These are phyloP conservation scores for Plectosphaerella cucumerina DNA, from an alignment of 2,329 filamentous ascomycete genomes.

Conservation along the genomic window DNA sequence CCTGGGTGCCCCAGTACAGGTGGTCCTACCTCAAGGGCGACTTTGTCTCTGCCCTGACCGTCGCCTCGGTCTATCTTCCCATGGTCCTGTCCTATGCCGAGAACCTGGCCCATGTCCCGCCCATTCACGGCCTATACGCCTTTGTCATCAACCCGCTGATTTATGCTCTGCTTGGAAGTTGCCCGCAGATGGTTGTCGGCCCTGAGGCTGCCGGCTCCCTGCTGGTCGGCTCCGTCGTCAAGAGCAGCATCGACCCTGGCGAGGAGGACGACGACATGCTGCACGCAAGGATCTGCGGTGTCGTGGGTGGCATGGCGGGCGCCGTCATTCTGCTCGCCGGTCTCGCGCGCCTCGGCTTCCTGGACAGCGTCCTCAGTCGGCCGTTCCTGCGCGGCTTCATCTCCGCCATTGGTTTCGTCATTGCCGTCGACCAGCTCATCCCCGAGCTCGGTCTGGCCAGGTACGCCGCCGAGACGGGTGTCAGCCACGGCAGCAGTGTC, in stretches of 20 bases:
- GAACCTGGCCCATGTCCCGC: constrained; percentile 87
- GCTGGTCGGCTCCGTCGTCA: constrained; percentile 81
- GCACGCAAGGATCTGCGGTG: constrained; percentile 80
- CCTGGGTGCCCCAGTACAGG: constrained; percentile 86
- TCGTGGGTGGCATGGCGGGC: constrained; percentile 83
- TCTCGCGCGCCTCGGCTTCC: constrained; percentile 78
- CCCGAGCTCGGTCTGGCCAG: constrained; percentile 77
- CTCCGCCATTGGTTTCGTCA: constrained; percentile 93
- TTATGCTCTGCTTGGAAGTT: constrained; percentile 88
- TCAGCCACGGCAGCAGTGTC: constrained; percentile 79
- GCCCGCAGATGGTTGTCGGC: constrained; percentile 88
- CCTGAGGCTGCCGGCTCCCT: constrained; percentile 93
- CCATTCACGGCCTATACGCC: constrained; percentile 89
- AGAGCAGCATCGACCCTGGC: constrained; percentile 66
- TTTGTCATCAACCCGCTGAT: constrained; percentile 91
- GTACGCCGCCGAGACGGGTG: constrained; percentile 58
- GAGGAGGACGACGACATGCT: constrained; percentile 61
- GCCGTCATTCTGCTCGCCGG: constrained; percentile 86
- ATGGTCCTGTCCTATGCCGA: constrained; percentile 93
- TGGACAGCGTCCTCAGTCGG: constrained; percentile 89
- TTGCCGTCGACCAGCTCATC: constrained; percentile 90
- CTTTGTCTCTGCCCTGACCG: constrained; percentile 82
- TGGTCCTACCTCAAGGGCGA: constrained; percentile 81
- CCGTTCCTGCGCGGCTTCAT: constrained; percentile 95
- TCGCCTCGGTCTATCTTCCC: constrained; percentile 97